Percentiles rank a stretch among this genome's conserved stretches.
Evolutionary conservation across 148 eudicot species (phyloP).

Genomic region (Nyssa sinensis): DNA sequence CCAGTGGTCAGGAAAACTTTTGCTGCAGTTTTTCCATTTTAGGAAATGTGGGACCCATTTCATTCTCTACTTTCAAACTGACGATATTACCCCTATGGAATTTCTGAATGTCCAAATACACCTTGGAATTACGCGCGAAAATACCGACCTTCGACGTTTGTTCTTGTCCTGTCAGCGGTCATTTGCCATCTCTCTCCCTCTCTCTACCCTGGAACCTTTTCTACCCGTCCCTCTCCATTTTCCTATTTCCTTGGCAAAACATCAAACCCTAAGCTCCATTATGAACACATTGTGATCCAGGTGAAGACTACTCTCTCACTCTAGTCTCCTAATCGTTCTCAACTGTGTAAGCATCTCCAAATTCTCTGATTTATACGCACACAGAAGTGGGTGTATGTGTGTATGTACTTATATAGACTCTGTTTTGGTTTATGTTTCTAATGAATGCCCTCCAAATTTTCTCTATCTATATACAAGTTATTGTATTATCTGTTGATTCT

Average conservation of each 20-base stretch:
- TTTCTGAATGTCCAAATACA: too few species aligned
- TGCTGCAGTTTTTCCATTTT: too few species aligned
- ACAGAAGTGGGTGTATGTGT: neutral
- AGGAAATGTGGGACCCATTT: too few species aligned
- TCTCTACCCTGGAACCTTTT: too few species aligned
- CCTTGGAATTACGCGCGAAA: too few species aligned
- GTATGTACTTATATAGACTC: neutral
- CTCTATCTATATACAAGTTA: too few species aligned
- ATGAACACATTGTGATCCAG: neutral
- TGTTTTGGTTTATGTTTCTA: neutral
- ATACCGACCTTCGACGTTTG: too few species aligned
- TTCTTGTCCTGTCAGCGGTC: too few species aligned
- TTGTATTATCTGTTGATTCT: neutral
- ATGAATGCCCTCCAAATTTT: neutral
- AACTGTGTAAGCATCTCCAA: neutral
- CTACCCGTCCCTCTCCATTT: neutral
- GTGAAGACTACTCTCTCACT: neutral
- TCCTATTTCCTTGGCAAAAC: neutral
- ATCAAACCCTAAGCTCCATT: slow-evolving; percentile 11
- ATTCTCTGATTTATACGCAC: neutral
- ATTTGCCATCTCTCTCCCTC: too few species aligned
- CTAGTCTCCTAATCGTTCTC: neutral
- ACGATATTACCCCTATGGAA: too few species aligned
- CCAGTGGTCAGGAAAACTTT: too few species aligned
- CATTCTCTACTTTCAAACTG: too few species aligned